A percentile compares a stretch with the other conserved stretches of the same genome.
These are phyloP conservation scores for Stenogyne calaminthoides DNA, from an alignment of 305 asterid species.

Conservation along the genomic window DNA sequence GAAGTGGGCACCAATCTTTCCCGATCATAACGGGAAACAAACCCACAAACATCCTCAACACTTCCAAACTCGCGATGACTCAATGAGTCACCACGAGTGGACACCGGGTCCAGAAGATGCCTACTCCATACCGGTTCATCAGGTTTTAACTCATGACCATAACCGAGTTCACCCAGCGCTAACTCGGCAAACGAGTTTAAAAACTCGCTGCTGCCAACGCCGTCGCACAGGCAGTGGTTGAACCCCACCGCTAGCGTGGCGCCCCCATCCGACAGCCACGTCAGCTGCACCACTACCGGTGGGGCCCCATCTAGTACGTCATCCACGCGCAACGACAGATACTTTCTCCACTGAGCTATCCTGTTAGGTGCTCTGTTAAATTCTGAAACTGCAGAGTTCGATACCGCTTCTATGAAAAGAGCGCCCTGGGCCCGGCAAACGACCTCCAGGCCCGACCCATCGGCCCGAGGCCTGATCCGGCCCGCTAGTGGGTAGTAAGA, in stretches of 20 bases:
- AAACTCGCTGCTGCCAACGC: constrained; percentile 61
- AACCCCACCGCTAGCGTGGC: constrained; percentile 60
- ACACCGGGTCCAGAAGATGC: constrained; percentile 37
- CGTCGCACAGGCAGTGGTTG: constrained; percentile 67
- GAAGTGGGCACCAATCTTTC: constrained; percentile 56
- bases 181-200: constrained; percentile 63
- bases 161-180: constrained; percentile 34
- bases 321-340: constrained; percentile 46
- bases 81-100: background rate
- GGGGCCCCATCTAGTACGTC: constrained; percentile 66
- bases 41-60: constrained; percentile 51
- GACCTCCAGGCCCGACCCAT: constrained; percentile 64
- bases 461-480: constrained; percentile 51
- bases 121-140: constrained; percentile 51
- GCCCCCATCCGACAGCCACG: constrained; percentile 67
- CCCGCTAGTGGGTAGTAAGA: constrained; percentile 79
- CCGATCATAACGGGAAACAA: constrained; percentile 35
- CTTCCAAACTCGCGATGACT: constrained; percentile 44
- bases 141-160: constrained; percentile 17
- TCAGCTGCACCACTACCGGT: constrained; percentile 68
- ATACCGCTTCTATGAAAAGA: constrained; percentile 47
- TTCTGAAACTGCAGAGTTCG: constrained; percentile 36
- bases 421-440: constrained; percentile 67
- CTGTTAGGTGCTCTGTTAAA: constrained; percentile 45
- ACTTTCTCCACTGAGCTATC: constrained; percentile 46